Evolutionary conservation across 805 yeast genomes (phyloP).

Genomic region (Pichia phayaonensis): DNA sequence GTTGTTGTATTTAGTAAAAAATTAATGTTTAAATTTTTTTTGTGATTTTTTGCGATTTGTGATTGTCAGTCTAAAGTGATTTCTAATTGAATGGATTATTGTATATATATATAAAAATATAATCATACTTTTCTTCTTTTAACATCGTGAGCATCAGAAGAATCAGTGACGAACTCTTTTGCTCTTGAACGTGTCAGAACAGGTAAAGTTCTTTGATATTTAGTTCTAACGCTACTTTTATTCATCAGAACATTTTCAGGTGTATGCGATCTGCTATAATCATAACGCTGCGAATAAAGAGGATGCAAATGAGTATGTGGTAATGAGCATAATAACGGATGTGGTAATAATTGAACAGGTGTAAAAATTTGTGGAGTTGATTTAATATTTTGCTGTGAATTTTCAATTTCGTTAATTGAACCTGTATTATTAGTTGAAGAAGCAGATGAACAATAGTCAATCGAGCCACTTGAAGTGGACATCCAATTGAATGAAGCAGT

Average conservation of each 20-base stretch:
- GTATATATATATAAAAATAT: no score
- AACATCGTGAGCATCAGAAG: slow-evolving; percentile 1
- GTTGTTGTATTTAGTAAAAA: not conserved
- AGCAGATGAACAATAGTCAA: not conserved
- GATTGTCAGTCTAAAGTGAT: not conserved
- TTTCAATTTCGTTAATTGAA: not conserved
- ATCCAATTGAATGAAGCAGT: slow-evolving; percentile 11
- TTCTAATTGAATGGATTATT: not conserved
- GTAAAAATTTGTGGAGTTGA: slow-evolving; percentile 17
- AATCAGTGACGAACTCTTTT: slow-evolving; percentile 1
- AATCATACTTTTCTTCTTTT: not conserved
- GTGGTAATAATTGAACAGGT: slow-evolving; percentile 10
- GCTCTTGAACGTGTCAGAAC: slow-evolving; percentile 15
- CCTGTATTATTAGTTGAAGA: not conserved
- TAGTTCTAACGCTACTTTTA: slow-evolving; percentile 3
- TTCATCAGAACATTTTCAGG: slow-evolving; percentile 3
- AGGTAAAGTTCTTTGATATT: slow-evolving; percentile 10
- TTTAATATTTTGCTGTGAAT: slow-evolving; percentile 2
- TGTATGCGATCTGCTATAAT: slow-evolving; percentile 3
- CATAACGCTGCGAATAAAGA: slow-evolving; percentile 3
- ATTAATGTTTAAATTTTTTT: not conserved
- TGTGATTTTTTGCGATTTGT: no score
- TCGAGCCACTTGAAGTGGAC: not conserved
- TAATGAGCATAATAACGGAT: not conserved
- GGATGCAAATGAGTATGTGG: slow-evolving; percentile 4